Evolutionary conservation across 2,329 filamentous ascomycete genomes (phyloP).

Genomic region (Thelonectria discophora): DNA sequence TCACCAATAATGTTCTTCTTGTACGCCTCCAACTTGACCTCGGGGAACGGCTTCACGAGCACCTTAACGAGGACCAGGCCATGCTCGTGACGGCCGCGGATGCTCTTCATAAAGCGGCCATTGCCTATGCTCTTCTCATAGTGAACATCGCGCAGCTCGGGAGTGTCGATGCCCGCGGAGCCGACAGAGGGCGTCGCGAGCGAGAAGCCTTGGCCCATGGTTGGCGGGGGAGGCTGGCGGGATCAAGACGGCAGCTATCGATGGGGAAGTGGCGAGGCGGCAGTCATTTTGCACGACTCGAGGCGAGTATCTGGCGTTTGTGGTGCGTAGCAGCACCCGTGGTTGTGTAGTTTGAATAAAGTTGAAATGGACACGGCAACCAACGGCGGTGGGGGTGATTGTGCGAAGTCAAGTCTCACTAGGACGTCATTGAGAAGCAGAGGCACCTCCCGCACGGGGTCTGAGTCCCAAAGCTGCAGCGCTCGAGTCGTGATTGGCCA

Average conservation of each 20-base stretch:
- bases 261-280: conserved; percentile 30
- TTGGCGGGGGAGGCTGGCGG: conserved; percentile 28
- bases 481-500: no score
- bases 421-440: conserved; percentile 27
- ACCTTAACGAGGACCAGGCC: conserved; percentile 94
- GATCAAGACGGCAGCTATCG: conserved; percentile 38
- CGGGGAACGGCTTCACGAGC: conserved; percentile 88
- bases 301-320: background rate
- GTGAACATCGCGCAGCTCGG: conserved; percentile 87
- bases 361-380: background rate
- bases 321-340: background rate
- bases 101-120: conserved; percentile 95
- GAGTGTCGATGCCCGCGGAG: conserved; percentile 90
- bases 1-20: conserved; percentile 78
- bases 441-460: background rate
- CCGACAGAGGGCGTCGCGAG: conserved; percentile 90
- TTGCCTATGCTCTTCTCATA: conserved; percentile 94
- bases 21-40: conserved; percentile 82
- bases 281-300: conserved; percentile 38
- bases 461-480: no score
- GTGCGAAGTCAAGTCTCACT: background rate
- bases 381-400: conserved; percentile 4
- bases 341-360: background rate
- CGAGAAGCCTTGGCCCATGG: conserved; percentile 97
- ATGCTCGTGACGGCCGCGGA: conserved; percentile 88